Evolutionary conservation across 2,329 filamentous ascomycete species (phyloP).

Genomic region (Colletotrichum musicola): DNA sequence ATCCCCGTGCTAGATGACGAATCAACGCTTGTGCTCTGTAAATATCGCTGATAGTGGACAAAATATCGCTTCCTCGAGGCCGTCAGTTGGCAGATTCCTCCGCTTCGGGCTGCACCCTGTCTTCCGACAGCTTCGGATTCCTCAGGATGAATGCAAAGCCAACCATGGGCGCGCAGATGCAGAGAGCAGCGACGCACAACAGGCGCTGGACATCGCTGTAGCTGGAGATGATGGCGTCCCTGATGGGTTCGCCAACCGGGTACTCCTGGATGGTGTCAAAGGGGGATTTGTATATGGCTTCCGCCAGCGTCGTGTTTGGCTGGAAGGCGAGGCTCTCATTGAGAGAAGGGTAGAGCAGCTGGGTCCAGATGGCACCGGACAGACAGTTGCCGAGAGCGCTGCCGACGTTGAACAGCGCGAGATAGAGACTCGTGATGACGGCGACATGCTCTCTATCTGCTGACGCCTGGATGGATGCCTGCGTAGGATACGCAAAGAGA

Average conservation of each 20-base stretch:
- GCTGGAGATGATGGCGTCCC: slow-evolving; percentile 39
- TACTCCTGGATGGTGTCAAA: slow-evolving; percentile 50
- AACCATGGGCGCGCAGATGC: slow-evolving; percentile 42
- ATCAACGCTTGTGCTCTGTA: background rate
- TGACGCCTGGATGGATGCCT: slow-evolving; percentile 55
- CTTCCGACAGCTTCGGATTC: slow-evolving; percentile 39
- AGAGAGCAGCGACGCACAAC: slow-evolving; percentile 41
- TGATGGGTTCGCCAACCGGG: slow-evolving; percentile 43
- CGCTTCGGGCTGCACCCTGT: slow-evolving; percentile 31
- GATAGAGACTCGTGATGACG: slow-evolving; percentile 53
- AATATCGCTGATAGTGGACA: background rate
- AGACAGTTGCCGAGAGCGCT: slow-evolving; percentile 56
- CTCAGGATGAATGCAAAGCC: slow-evolving; percentile 39
- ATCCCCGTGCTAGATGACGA: background rate
- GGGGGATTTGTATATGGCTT: slow-evolving; percentile 52
- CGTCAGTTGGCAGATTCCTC: background rate
- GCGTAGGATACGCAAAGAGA: slow-evolving; percentile 62
- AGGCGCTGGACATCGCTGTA: slow-evolving; percentile 40
- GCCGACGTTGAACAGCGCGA: slow-evolving; percentile 58
- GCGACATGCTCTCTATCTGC: slow-evolving; percentile 53
- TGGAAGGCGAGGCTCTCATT: slow-evolving; percentile 50
- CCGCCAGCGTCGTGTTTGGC: slow-evolving; percentile 50
- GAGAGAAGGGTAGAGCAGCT: slow-evolving; percentile 51
- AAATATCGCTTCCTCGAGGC: background rate
- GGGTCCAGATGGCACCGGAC: slow-evolving; percentile 57